These are phyloP conservation scores for Arabis alpina DNA, from an alignment of 345 rosid genomes.

Conservation along the genomic window DNA sequence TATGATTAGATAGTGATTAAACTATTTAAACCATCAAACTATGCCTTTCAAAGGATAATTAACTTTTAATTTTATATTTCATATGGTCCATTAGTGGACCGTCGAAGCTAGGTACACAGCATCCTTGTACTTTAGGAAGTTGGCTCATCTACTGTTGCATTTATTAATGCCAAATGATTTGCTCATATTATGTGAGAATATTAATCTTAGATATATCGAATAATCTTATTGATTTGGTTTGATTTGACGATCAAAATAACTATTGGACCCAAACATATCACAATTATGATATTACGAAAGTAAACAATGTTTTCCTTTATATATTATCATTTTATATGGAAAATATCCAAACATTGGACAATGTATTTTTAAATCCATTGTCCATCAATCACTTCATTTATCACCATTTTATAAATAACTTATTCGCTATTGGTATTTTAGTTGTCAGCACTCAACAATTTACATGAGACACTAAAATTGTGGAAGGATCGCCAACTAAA, in stretches of 20 bases:
- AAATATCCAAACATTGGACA: not conserved
- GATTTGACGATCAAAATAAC: slow-evolving; percentile 10
- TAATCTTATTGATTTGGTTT: slow-evolving; percentile 33
- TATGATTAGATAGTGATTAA: slow-evolving; percentile 33
- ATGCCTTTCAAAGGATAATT: slow-evolving; percentile 26
- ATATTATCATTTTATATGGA: not conserved
- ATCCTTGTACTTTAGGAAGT: slow-evolving; percentile 38
- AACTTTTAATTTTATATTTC: slow-evolving; percentile 12
- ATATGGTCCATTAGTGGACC: slow-evolving; percentile 34
- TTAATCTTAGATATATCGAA: slow-evolving; percentile 34
- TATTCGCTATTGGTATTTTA: not conserved
- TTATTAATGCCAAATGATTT: slow-evolving; percentile 26
- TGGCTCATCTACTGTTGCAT: slow-evolving; percentile 23
- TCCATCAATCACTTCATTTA: not conserved
- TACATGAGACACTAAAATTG: not conserved
- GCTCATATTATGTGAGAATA: slow-evolving; percentile 23
- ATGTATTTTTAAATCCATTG: not conserved
- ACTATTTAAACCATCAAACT: slow-evolving; percentile 21
- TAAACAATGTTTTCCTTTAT: not conserved
- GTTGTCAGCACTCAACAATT: not conserved
- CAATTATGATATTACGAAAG: not conserved
- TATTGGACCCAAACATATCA: slow-evolving; percentile 18
- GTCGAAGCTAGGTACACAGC: slow-evolving; percentile 42
- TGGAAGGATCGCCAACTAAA: no score
- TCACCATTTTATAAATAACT: not conserved